Evolutionary conservation across 73 alveolate genomes (phyloP).

Genomic region (Paramecium pentaurelia): DNA sequence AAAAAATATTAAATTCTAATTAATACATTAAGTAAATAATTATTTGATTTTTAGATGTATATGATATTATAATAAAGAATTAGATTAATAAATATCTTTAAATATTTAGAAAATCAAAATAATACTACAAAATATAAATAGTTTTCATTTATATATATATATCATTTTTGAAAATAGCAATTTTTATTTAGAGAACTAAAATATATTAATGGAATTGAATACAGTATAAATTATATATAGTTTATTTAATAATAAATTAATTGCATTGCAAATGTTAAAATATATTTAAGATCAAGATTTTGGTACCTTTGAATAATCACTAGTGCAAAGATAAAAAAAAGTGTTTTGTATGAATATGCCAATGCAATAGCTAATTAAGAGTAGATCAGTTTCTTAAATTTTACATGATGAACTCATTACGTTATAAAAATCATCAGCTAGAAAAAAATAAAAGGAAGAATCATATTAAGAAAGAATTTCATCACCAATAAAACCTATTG

Average conservation of each 20-base stretch:
- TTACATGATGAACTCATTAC: conserved; percentile 1
- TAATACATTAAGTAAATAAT: too few species aligned
- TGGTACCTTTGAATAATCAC: background rate
- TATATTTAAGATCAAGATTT: conserved; percentile 36
- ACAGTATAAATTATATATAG: background rate
- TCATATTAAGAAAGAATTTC: background rate
- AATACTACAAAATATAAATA: background rate
- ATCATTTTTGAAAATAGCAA: background rate
- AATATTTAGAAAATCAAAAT: background rate
- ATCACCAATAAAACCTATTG: background rate
- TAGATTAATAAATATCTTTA: too few species aligned
- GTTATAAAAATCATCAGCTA: conserved; percentile 17
- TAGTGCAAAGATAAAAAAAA: background rate
- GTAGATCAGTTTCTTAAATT: conserved; percentile 23
- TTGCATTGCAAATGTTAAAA: background rate
- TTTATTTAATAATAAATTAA: background rate
- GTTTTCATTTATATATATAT: background rate
- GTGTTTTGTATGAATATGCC: background rate
- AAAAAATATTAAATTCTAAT: too few species aligned
- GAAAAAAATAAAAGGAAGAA: background rate
- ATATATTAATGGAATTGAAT: background rate
- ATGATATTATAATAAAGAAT: too few species aligned
- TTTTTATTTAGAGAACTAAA: background rate
- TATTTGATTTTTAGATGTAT: too few species aligned
- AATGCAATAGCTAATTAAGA: conserved; percentile 6